Percentiles rank a stretch among this genome's conserved stretches.
Conservation (phyloP, 257 asterid genomes). For the Galeopsis tetrahit region DNA sequence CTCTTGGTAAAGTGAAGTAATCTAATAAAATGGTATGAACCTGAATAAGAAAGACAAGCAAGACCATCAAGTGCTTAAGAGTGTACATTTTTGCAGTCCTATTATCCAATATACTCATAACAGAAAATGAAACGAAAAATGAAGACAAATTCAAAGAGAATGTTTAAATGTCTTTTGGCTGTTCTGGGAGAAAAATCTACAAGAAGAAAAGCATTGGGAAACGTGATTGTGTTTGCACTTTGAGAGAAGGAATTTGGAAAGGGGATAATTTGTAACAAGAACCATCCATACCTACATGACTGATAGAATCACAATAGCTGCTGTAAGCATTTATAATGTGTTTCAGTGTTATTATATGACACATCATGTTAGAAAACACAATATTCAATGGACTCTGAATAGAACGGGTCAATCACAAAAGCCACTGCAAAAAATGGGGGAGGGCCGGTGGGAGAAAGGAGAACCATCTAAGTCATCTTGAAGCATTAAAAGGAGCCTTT, state of each 20-base stretch:
- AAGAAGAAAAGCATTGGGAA: no score
- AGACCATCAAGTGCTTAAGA: conserved; percentile 6
- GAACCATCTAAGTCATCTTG: background rate
- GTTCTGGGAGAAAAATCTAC: background rate
- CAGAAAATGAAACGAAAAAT: background rate
- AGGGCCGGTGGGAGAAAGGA: background rate
- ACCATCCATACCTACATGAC: background rate
- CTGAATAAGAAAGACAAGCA: conserved; percentile 2
- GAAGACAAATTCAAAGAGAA: background rate
- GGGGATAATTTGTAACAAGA: background rate
- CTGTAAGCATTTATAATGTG: background rate
- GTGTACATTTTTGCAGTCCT: background rate
- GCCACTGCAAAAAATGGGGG: background rate
- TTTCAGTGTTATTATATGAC: background rate
- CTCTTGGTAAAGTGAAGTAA: background rate
- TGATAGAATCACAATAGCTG: background rate
- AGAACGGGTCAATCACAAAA: background rate
- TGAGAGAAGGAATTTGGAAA: no score
- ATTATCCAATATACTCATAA: background rate
- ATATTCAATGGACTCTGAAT: background rate
- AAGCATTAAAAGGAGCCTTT: background rate
- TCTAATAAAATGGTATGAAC: background rate
- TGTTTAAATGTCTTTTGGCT: background rate
- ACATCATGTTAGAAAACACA: background rate
- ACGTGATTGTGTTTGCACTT: no score